Base-by-base conservation (phyloP, 805 yeast species). In the Candida chilensis region DNA sequence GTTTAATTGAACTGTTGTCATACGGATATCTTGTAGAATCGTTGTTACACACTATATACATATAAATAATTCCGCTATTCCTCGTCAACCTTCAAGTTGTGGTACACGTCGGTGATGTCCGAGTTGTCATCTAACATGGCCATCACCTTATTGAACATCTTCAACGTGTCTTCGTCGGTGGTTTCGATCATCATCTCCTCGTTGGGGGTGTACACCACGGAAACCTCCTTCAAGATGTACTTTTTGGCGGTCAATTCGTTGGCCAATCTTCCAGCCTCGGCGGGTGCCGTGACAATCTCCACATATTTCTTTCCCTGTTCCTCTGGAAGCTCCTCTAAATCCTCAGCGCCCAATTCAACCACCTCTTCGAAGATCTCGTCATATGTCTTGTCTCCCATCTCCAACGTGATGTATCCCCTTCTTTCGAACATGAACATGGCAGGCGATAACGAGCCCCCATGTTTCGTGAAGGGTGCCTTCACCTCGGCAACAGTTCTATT, bases 51-150 rank as follows among this genome's bases (percentile, higher is more conserved):
- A 18, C 14, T 17, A 30, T n/a, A 20, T 28, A 15, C 16, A 24
- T 28, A n/a, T 27, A 32, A n/a, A 20, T 20, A n/a, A 5, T 22
- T 7, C 17, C 9, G 9, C 20, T 10, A 17, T 16, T 24, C 30
- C 14, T 26, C 28, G 17, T 36, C 35, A 17, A 63, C 68, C 35
- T 59, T 66, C 40, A 73, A 60, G 48, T 86, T 90, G 18, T 84
- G 70, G 55, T 83, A 84, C 35, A 83, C 74, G 37, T 74, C 85
- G 5, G 85, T 75, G 14, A 90, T 83, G 42, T 92, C 97, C 29
- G 80, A 86, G n/a, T 86, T 58, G 20, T 78, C 85, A 32, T 85
- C 94, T 27, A 90, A 59, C 28, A 64, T 62, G 15, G 51, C 58
- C 20, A 79, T 50, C 20, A 87, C 72, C 44, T 74, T 81, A 11